These are phyloP conservation scores for Neurospora crassa DNA, from an alignment of 2,329 filamentous ascomycete species.

Conservation along the genomic window DNA sequence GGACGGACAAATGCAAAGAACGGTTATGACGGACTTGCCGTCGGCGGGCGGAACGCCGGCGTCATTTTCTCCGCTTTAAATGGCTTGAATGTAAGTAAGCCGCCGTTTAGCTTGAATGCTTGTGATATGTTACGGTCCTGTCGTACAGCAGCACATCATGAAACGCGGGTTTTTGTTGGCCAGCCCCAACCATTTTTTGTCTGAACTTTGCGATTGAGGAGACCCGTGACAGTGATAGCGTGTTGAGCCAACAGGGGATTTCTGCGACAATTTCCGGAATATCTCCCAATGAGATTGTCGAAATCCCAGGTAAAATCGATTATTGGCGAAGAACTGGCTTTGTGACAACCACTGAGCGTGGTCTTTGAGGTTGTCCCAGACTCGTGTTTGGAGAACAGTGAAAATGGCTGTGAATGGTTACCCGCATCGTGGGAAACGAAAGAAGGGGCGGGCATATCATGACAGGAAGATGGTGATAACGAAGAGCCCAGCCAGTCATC, in stretches of 20 bases:
- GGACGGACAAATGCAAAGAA: neutral
- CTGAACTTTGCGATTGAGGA: neutral
- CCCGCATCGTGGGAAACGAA: neutral
- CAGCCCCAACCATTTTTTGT: neutral
- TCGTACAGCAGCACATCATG: neutral
- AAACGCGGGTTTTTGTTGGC: neutral
- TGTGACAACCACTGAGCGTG: conserved; percentile 11
- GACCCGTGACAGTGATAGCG: neutral
- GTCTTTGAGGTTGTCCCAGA: conserved; percentile 9
- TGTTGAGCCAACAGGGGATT: neutral
- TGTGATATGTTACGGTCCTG: neutral
- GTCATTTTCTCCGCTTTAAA: neutral
- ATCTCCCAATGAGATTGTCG: conserved; percentile 15
- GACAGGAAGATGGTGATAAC: neutral
- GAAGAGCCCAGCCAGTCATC: conserved; percentile 8
- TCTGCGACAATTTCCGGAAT: neutral
- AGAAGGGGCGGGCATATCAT: neutral
- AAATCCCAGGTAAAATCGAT: neutral
- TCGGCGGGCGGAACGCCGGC: conserved; percentile 1
- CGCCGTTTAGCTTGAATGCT: neutral
- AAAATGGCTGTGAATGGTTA: neutral
- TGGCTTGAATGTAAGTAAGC: neutral
- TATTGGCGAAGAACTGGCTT: conserved; percentile 15
- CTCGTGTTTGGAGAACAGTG: conserved; percentile 8
- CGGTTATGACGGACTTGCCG: neutral